Conservation (phyloP, 306 rosid genomes). For the Rosa rugosa region DNA sequence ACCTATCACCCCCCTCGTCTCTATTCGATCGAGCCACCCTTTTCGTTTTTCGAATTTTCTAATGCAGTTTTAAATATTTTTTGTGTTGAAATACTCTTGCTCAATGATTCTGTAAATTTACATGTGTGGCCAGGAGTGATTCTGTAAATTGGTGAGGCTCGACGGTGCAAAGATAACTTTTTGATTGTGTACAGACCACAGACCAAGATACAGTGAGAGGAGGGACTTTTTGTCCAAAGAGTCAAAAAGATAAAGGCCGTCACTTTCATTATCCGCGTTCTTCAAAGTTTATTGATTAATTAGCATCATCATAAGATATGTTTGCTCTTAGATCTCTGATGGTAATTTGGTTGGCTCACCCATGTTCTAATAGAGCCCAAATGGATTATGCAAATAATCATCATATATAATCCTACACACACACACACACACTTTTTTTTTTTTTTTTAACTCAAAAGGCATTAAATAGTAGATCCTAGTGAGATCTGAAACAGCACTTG, state of each 20-base stretch:
- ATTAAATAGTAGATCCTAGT: neutral
- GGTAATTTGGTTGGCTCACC: neutral
- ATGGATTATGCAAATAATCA: neutral
- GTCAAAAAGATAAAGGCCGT: slow-evolving; percentile 19
- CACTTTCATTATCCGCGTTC: neutral
- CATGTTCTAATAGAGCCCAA: neutral
- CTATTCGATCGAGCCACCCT: neutral
- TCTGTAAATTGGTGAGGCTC: slow-evolving; percentile 5
- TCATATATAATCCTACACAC: too few species aligned
- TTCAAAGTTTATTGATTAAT: neutral
- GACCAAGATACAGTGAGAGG: slow-evolving; percentile 12
- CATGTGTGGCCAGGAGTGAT: neutral
- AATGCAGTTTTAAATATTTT: neutral
- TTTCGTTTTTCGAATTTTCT: neutral
- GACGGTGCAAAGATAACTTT: slow-evolving; percentile 24
- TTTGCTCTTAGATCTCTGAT: neutral
- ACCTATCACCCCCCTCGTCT: neutral
- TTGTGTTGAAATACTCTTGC: neutral
- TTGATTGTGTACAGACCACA: slow-evolving; percentile 15
- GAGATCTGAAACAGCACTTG: neutral
- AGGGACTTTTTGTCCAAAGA: slow-evolving; percentile 2
- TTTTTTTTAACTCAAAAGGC: neutral
- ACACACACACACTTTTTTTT: too few species aligned
- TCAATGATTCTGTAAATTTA: neutral
- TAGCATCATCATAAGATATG: neutral